These are phyloP conservation scores for Paraphaeosphaeria minitans DNA, from an alignment of 2,329 filamentous ascomycete genomes.

Conservation along the genomic window DNA sequence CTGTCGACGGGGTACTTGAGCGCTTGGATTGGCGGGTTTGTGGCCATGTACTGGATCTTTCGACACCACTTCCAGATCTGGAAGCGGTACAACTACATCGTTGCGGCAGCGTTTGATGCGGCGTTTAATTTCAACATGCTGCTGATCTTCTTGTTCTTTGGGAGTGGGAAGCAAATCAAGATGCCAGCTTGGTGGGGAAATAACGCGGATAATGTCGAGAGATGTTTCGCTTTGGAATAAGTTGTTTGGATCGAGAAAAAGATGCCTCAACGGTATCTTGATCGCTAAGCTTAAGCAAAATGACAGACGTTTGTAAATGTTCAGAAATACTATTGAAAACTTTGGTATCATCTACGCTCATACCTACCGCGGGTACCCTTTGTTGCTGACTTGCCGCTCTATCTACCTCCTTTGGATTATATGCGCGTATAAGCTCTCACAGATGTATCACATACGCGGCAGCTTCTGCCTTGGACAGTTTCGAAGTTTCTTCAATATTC, in stretches of 20 bases:
- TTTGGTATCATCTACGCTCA: too few relatives aligned
- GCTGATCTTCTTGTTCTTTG: conserved; percentile 66
- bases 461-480: too few relatives aligned
- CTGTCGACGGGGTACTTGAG: conserved; percentile 64
- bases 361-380: too few relatives aligned
- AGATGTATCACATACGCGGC: too few relatives aligned
- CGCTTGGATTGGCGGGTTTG: conserved; percentile 61
- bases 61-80: conserved; percentile 61
- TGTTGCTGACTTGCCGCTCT: too few relatives aligned
- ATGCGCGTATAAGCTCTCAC: too few relatives aligned
- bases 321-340: too few relatives aligned
- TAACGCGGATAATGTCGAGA: conserved; percentile 59
- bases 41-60: conserved; percentile 65
- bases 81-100: conserved; percentile 66
- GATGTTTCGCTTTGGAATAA: conserved; percentile 60
- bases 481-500: too few relatives aligned
- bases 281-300: too few relatives aligned
- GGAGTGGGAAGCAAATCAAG: conserved; percentile 59
- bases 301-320: too few relatives aligned
- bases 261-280: too few relatives aligned
- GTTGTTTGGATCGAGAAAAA: not conserved
- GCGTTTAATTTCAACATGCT: conserved; percentile 68
- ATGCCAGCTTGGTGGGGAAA: conserved; percentile 71
- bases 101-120: conserved; percentile 66
- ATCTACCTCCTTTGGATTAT: too few relatives aligned